Evolutionary conservation across 2,329 filamentous ascomycete genomes (phyloP).

Genomic region (Emmonsiellopsis sp.): DNA sequence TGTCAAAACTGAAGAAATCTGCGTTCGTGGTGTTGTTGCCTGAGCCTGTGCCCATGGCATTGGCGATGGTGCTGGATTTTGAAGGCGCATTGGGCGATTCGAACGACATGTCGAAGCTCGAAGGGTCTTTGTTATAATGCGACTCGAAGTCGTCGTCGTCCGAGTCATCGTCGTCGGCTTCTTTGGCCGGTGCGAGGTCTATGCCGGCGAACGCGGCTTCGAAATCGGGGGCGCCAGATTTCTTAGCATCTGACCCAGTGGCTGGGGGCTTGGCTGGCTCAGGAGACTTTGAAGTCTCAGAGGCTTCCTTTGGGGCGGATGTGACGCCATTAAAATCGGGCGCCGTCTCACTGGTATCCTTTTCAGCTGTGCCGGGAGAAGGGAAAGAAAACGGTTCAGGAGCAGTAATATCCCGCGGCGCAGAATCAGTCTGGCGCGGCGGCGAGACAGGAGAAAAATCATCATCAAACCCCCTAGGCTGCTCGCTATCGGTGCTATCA

Average conservation of each 20-base stretch:
- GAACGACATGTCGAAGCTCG: constrained; percentile 39
- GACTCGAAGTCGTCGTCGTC: constrained; percentile 50
- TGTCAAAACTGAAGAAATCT: constrained; percentile 32
- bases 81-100: constrained; percentile 28
- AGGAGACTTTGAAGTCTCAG: constrained; percentile 10
- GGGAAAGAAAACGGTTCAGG: constrained; percentile 35
- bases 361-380: constrained; percentile 26
- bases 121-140: constrained; percentile 22
- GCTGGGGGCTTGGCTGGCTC: neutral
- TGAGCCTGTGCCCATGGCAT: constrained; percentile 4
- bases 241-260: constrained; percentile 9
- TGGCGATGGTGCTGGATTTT: constrained; percentile 17
- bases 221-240: constrained; percentile 32
- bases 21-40: constrained; percentile 18
- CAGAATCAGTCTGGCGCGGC: constrained; percentile 21
- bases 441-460: constrained; percentile 65
- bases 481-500: constrained; percentile 62
- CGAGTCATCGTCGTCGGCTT: constrained; percentile 30
- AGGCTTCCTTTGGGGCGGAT: constrained; percentile 29
- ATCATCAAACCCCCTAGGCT: constrained; percentile 67
- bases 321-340: constrained; percentile 32
- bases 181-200: constrained; percentile 34
- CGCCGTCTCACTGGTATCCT: constrained; percentile 21
- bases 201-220: constrained; percentile 38
- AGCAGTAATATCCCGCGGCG: neutral